Conservation (phyloP, 148 eudicot species). For the Camellia lanceoleosa region DNA sequence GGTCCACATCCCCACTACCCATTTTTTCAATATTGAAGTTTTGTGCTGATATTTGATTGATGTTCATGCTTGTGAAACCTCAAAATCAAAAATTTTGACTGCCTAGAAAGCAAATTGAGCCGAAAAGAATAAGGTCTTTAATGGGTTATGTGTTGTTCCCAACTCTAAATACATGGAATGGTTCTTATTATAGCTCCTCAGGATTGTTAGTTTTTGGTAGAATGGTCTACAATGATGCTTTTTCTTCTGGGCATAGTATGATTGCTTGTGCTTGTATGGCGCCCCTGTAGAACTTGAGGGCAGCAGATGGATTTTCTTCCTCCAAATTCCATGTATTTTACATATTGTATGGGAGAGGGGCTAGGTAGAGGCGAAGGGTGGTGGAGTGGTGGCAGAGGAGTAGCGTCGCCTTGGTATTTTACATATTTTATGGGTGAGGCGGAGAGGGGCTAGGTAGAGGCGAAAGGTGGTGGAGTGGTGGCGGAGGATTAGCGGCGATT, state of each 20-base stretch:
- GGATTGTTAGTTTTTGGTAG: slow-evolving; percentile 21
- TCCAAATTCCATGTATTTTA: slow-evolving; percentile 36
- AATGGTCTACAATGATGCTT: slow-evolving; percentile 20
- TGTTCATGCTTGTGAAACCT: slow-evolving; percentile 9
- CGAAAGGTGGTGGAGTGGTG: no score
- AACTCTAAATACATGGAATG: slow-evolving; percentile 18
- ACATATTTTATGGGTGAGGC: no score
- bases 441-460: slow-evolving; percentile 3
- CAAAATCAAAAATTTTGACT: slow-evolving; percentile 7
- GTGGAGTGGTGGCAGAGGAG: no score
- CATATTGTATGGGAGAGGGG: no score
- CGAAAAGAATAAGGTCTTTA: slow-evolving; percentile 33
- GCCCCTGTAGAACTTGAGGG: slow-evolving; percentile 40
- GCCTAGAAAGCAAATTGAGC: slow-evolving; percentile 1
- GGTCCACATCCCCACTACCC: no score
- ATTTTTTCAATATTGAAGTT: no score
- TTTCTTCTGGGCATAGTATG: slow-evolving; percentile 24
- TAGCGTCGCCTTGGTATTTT: no score
- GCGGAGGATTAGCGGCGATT: no score
- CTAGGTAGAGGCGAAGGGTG: no score
- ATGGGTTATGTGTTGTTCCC: slow-evolving; percentile 35
- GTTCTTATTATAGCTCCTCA: slow-evolving; percentile 21
- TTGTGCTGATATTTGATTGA: slow-evolving; percentile 1
- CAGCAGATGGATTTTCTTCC: slow-evolving; percentile 39
- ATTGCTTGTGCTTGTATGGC: slow-evolving; percentile 48